Conservation (phyloP, 768 basidiomycete genomes). For the Suillus fuscotomentosus region DNA sequence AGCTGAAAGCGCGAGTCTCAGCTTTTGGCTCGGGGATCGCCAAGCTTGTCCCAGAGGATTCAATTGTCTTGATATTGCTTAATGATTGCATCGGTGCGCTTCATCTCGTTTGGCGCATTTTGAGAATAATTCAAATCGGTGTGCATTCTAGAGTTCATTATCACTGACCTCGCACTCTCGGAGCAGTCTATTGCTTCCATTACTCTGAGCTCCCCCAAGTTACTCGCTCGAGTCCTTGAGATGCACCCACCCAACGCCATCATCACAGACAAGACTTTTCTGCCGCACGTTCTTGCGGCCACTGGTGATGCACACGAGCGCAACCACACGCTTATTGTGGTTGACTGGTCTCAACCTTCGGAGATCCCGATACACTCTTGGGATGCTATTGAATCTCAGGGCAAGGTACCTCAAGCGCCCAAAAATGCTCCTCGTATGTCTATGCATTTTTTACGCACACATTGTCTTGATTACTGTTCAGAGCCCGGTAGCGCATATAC, state of each 20-base stretch:
- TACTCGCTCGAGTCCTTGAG: constrained; percentile 67
- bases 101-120: not conserved
- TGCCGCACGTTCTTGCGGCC: constrained; percentile 69
- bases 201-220: constrained; percentile 55
- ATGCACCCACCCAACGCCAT: constrained; percentile 70
- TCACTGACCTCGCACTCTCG: constrained; percentile 77
- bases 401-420: constrained; percentile 42
- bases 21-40: constrained; percentile 75
- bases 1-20: constrained; percentile 66
- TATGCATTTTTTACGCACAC: not conserved
- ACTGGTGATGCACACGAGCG: constrained; percentile 60
- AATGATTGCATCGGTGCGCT: constrained; percentile 74
- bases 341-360: constrained; percentile 47
- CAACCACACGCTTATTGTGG: constrained; percentile 63
- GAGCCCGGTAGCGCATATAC: constrained; percentile 61
- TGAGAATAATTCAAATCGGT: constrained; percentile 1
- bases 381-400: constrained; percentile 69
- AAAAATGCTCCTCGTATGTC: constrained; percentile 54
- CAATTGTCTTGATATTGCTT: constrained; percentile 71
- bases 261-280: constrained; percentile 63
- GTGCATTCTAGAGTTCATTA: constrained; percentile 60
- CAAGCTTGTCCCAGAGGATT: constrained; percentile 52
- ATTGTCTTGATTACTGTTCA: not conserved
- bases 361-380: constrained; percentile 40
- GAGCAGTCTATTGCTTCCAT: constrained; percentile 66